Percentiles rank a stretch among this genome's conserved stretches.
Conservation (phyloP, 768 basidiomycete genomes). For the Holtermannia corniformis region DNA sequence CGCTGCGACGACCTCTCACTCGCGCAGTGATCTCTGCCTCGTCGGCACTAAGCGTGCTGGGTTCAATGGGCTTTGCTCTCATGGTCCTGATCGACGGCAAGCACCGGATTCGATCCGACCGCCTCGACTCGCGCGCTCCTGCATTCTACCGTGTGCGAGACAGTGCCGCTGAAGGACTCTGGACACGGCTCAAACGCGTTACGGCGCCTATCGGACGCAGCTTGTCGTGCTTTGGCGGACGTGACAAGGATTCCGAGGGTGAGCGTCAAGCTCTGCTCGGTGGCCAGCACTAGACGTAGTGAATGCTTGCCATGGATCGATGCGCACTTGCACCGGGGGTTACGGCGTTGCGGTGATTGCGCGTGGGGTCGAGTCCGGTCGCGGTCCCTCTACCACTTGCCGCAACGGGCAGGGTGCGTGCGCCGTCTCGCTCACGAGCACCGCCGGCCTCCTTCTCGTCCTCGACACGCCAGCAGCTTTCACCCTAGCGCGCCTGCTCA, state of each 20-base stretch:
- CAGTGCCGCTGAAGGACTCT: constrained; percentile 10
- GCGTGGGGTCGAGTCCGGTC: too few relatives aligned
- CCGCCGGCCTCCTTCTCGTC: too few relatives aligned
- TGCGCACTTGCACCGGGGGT: not conserved
- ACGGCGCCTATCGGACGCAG: not conserved
- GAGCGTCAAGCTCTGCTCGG: not conserved
- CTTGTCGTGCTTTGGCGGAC: not conserved
- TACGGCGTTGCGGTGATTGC: too few relatives aligned
- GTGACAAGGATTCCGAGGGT: not conserved
- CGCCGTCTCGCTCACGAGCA: too few relatives aligned
- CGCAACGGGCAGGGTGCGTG: too few relatives aligned
- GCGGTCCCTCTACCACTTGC: too few relatives aligned
- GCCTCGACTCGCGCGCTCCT: constrained; percentile 33
- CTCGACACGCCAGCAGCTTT: too few relatives aligned
- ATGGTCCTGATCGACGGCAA: constrained; percentile 54
- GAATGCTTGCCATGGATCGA: not conserved
- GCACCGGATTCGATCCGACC: constrained; percentile 40
- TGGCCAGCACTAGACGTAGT: not conserved
- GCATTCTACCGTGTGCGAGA: constrained; percentile 32
- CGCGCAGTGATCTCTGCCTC: constrained; percentile 65
- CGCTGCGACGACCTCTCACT: not conserved
- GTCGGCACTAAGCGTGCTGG: constrained; percentile 60
- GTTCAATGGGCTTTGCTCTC: constrained; percentile 55
- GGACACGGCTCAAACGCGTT: constrained; percentile 22
- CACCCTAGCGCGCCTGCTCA: too few relatives aligned